phyloP scores from a whole-genome alignment of 169 alveolate species.

The Plasmodium gaboni region DNA sequence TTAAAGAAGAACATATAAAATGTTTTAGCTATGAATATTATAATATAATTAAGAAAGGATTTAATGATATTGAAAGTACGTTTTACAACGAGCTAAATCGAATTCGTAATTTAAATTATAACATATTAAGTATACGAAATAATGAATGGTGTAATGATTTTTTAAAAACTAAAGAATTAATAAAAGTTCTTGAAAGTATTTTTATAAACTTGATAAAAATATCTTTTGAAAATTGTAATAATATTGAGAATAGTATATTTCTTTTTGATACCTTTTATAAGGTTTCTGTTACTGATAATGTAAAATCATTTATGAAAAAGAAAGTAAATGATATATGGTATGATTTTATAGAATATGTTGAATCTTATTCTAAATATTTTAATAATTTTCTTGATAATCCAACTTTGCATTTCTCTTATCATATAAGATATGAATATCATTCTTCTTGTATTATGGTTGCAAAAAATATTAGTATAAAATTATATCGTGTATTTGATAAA shows the following conservation, averaged over 20 bases:
- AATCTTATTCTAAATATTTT: constrained; percentile 54
- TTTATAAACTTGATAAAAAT: constrained; percentile 69
- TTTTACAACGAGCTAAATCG: constrained; percentile 61
- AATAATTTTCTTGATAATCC: constrained; percentile 72
- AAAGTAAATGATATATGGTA: constrained; percentile 63
- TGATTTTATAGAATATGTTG: constrained; percentile 41
- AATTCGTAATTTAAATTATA: constrained; percentile 38
- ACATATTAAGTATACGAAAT: constrained; percentile 54
- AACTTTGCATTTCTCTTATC: constrained; percentile 48
- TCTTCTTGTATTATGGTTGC: constrained; percentile 73
- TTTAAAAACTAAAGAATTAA: constrained; percentile 63
- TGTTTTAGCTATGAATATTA: constrained; percentile 57
- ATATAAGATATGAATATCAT: constrained; percentile 75
- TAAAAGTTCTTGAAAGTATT: constrained; percentile 63
- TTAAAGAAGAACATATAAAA: constrained; percentile 61
- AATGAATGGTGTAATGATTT: constrained; percentile 71
- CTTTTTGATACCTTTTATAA: constrained; percentile 56
- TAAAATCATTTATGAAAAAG: constrained; percentile 58
- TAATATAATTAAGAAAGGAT: constrained; percentile 70
- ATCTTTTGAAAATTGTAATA: constrained; percentile 63
- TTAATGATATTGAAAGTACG: constrained; percentile 65
- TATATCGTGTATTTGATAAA: constrained; percentile 35
- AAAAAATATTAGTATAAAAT: constrained; percentile 47
- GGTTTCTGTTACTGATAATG: constrained; percentile 58
- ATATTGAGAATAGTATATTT: constrained; percentile 58